These are phyloP conservation scores for Cystobasidiaceae sp. DNA, from an alignment of 1,284 basidiomycete genomes.

Conservation along the genomic window DNA sequence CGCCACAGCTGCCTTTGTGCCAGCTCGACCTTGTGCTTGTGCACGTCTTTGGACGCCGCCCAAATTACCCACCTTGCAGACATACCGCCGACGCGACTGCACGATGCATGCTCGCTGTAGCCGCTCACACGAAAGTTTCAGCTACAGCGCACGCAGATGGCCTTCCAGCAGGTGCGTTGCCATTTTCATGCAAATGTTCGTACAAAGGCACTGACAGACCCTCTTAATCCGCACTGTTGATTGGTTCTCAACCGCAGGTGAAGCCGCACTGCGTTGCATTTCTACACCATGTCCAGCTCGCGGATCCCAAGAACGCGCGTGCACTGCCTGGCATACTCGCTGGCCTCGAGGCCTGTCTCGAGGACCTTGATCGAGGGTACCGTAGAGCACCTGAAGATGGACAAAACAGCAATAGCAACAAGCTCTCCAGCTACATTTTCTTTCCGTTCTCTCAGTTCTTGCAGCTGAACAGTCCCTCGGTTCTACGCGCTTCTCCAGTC, in stretches of 20 bases:
- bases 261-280: conserved; percentile 31
- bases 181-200: too few relatives aligned
- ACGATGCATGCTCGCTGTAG: neutral
- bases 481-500: conserved; percentile 52
- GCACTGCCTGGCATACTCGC: conserved; percentile 13
- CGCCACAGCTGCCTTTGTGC: too few relatives aligned
- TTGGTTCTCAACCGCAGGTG: neutral
- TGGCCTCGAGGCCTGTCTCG: neutral
- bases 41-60: too few relatives aligned
- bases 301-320: neutral
- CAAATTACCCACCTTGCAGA: too few relatives aligned
- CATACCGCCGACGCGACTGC: neutral
- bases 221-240: too few relatives aligned
- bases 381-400: neutral
- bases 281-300: conserved; percentile 20
- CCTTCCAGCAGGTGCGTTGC: conserved; percentile 19
- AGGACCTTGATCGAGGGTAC: neutral
- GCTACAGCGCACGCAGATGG: neutral
- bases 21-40: too few relatives aligned
- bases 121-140: too few relatives aligned
- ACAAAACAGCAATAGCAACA: too few relatives aligned
- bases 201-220: too few relatives aligned
- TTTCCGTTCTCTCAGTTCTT: conserved; percentile 78
- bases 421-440: conserved; percentile 77
- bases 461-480: conserved; percentile 57